These are phyloP conservation scores for Chlamydomonas sp. DNA, from an alignment of 139 green algal genomes.

Conservation along the genomic window DNA sequence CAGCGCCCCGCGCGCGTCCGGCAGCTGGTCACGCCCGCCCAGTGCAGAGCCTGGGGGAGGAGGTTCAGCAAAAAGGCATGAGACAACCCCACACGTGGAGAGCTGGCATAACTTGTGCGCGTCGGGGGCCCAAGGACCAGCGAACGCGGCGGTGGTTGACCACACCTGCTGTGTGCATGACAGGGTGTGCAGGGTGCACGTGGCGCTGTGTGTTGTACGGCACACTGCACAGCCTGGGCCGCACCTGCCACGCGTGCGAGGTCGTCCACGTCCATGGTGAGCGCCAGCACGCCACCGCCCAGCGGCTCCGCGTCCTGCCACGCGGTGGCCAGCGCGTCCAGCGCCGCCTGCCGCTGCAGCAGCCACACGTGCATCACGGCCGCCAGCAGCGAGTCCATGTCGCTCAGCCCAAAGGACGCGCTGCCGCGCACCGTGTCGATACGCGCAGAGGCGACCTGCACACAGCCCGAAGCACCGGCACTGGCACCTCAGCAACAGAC, in stretches of 20 bases:
- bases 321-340: neutral
- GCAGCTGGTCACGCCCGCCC: neutral
- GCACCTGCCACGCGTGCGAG: slow-evolving; percentile 18
- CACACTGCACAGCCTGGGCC: neutral
- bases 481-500: no score
- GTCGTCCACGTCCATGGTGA: slow-evolving; percentile 16
- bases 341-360: neutral
- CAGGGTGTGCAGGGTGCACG: neutral
- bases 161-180: neutral
- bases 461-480: no score
- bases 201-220: no score
- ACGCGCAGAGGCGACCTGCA: slow-evolving; percentile 2
- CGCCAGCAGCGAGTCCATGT: slow-evolving; percentile 5
- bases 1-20: neutral
- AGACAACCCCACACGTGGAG: no score
- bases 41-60: neutral
- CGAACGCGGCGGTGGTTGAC: no score
- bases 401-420: slow-evolving; percentile 14
- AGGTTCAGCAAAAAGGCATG: neutral
- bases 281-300: slow-evolving; percentile 21
- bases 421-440: slow-evolving; percentile 14
- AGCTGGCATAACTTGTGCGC: no score
- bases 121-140: no score
- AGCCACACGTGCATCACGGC: slow-evolving; percentile 25
- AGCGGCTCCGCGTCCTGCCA: slow-evolving; percentile 4